Evolutionary conservation across 805 yeast species (phyloP).

Genomic region (Maudiozyma bulderi): DNA sequence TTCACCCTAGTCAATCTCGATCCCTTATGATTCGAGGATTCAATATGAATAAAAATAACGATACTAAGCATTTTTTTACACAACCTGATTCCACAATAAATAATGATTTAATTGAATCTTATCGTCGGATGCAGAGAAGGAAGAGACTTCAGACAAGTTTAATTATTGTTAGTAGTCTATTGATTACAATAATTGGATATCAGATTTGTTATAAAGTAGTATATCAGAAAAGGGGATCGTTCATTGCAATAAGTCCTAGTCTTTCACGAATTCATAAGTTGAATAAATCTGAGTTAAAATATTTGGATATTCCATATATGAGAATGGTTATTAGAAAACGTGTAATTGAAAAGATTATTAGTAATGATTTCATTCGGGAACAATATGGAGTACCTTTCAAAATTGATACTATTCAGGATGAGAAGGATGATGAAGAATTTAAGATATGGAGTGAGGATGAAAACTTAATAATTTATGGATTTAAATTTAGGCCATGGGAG

Average conservation of each 20-base stretch:
- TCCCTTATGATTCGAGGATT: too few species aligned
- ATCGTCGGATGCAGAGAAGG: background rate
- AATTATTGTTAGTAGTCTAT: constrained; percentile 8
- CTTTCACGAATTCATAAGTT: constrained; percentile 15
- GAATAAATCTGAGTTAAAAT: constrained; percentile 14
- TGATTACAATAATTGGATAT: constrained; percentile 21
- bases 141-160: background rate
- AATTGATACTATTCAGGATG: constrained; percentile 7
- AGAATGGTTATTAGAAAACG: constrained; percentile 13
- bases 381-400: constrained; percentile 26
- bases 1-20: too few species aligned
- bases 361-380: constrained; percentile 25
- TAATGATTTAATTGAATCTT: background rate
- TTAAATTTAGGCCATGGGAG: constrained; percentile 11
- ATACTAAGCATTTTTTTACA: constrained; percentile 21
- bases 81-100: constrained; percentile 3
- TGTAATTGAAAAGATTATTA: constrained; percentile 18
- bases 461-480: constrained; percentile 23
- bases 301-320: constrained; percentile 15
- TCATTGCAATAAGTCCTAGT: constrained; percentile 21
- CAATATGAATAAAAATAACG: background rate
- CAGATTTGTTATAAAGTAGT: constrained; percentile 22
- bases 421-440: constrained; percentile 11
- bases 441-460: constrained; percentile 27
- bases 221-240: constrained; percentile 18